A percentile compares a stretch with the other conserved stretches of the same genome.
phyloP scores from a whole-genome alignment of 2,329 filamentous ascomycete genomes.

The Hortaea sp. region DNA sequence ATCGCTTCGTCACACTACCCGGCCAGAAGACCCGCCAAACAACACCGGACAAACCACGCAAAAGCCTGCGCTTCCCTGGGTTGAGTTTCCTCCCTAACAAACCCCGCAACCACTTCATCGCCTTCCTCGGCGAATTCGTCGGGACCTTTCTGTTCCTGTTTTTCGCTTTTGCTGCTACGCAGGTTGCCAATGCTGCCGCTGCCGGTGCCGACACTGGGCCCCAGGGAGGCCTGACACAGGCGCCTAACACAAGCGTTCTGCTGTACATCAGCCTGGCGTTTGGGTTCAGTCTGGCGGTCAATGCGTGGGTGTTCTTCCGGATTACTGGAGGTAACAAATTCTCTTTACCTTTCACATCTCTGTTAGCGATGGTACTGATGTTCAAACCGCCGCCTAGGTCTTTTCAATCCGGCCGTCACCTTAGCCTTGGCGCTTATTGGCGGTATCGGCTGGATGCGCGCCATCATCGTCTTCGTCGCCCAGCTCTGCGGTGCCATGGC shows the following conservation, averaged over 20 bases:
- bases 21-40: slow-evolving; percentile 26
- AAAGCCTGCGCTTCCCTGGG: slow-evolving; percentile 30
- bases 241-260: slow-evolving; percentile 26
- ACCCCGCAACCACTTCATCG: slow-evolving; percentile 33
- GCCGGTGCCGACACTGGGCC: slow-evolving; percentile 7
- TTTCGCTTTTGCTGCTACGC: slow-evolving; percentile 30
- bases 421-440: slow-evolving; percentile 40
- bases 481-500: slow-evolving; percentile 38
- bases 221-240: slow-evolving; percentile 16
- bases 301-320: slow-evolving; percentile 37
- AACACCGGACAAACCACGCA: slow-evolving; percentile 5
- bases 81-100: slow-evolving; percentile 36
- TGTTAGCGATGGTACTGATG: background rate
- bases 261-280: slow-evolving; percentile 32
- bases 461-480: slow-evolving; percentile 32
- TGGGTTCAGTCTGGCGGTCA: slow-evolving; percentile 35
- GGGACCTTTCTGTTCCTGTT: slow-evolving; percentile 37
- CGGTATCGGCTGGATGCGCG: slow-evolving; percentile 36
- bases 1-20: slow-evolving; percentile 28
- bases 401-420: slow-evolving; percentile 34
- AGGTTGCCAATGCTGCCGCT: slow-evolving; percentile 30
- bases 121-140: slow-evolving; percentile 36
- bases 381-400: slow-evolving; percentile 15
- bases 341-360: slow-evolving; percentile 17
- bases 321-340: slow-evolving; percentile 27